Base-by-base conservation (phyloP, 257 asterid genomes). In the Parsonsia alboflavescens region DNA sequence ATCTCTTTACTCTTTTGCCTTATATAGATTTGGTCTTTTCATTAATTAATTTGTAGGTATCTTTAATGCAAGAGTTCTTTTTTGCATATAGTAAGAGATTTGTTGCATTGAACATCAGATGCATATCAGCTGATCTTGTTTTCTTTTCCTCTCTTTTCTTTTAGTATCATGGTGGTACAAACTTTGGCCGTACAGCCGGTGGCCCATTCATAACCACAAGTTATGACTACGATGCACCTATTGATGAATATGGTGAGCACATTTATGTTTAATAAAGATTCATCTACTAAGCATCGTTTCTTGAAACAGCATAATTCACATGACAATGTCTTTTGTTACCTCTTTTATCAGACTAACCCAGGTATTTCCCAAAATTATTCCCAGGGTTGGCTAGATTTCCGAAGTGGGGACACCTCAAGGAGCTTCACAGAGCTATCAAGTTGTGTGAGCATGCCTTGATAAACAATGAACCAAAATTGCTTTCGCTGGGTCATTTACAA, bases 91-190 rank as follows among this genome's bases (percentile, higher is more conserved):
- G 50, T 65, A 39, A 64, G 48, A 17, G 50, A 39, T 28, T 10
- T 26, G 39, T 59, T 22, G 36, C 15, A 57, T 17, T 24, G 8
- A 59, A 10, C 41, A 59, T 4, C 21, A 59, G 41, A 59, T 59
- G 66, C 41, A 26, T 59, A 59, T 26, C 10, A 59, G 10, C 19
- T 59, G 19, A 59, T 33, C n/a, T 16, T 39, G 6, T 75, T 42
- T 8, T 48, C 12, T 30, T 22, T 42, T 56, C 44, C 74, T 73
- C 46, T 65, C 79, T 66, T 61, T 56, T 61, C 70, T 63, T 77
- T 53, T 79, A 93, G 98, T 93, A 91, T 86, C 98, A 93, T 81
- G 98, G 98, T 24, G 98, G 98, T 46, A 93, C 98, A 53, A 93
- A 93, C 88, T 93, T 93, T 85, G 97, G 97, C 73, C 96, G 98